A percentile compares a stretch with the other conserved stretches of the same genome.
Conservation (phyloP, 2,329 filamentous ascomycete species). For the Ceratocystis cacaofunesta region DNA sequence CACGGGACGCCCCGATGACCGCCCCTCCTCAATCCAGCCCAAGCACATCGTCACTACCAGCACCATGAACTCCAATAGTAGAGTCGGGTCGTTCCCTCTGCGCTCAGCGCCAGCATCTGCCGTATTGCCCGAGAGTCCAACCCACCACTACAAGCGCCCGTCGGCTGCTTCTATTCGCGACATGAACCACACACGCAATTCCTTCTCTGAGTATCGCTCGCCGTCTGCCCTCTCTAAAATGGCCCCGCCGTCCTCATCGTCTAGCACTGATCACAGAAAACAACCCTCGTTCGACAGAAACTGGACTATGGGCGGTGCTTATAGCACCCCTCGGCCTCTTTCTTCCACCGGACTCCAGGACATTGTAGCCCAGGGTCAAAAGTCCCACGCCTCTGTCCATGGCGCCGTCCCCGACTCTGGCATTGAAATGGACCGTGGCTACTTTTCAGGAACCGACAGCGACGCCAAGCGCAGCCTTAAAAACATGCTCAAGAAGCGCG, state of each 20-base stretch:
- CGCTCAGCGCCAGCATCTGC: constrained; percentile 14
- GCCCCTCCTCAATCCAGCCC: constrained; percentile 32
- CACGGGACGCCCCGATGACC: constrained; percentile 29
- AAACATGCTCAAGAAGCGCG: constrained; percentile 65
- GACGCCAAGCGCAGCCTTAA: constrained; percentile 50
- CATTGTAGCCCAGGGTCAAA: constrained; percentile 17
- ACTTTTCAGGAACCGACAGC: constrained; percentile 79
- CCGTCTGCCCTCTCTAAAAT: constrained; percentile 78
- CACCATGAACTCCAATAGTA: constrained; percentile 35
- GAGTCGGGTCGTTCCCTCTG: constrained; percentile 23
- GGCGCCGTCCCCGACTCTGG: constrained; percentile 32
- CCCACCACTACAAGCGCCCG: constrained; percentile 38
- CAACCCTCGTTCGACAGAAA: constrained; percentile 56
- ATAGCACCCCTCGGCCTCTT: constrained; percentile 28
- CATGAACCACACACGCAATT: constrained; percentile 56
- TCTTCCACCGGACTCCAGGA: constrained; percentile 40
- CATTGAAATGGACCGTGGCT: constrained; percentile 66
- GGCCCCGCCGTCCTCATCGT: constrained; percentile 23
- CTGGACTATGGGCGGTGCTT: constrained; percentile 47
- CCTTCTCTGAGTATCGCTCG: constrained; percentile 28
- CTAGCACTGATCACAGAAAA: constrained; percentile 37
- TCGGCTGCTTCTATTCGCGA: constrained; percentile 73
- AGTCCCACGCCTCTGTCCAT: constrained; percentile 20
- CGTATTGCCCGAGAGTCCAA: constrained; percentile 31
- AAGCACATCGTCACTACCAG: constrained; percentile 34